Evolutionary conservation across 1,139 yeast genomes (phyloP), one percentile per base, ranked within the genome.

Genomic region (Hanseniaspora uvarum): DNA sequence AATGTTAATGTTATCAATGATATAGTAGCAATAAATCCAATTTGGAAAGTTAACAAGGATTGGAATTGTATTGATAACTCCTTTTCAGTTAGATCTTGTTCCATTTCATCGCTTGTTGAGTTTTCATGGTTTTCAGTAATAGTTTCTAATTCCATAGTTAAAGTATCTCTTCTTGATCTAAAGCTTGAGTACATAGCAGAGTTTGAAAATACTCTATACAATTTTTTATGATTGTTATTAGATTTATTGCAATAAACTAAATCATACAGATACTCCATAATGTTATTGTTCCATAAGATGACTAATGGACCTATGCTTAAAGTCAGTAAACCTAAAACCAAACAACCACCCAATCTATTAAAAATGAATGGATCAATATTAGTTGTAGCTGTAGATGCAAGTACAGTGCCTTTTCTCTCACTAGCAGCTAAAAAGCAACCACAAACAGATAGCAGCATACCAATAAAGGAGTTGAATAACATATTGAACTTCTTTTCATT

Each of bases 271-370:
- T 52, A 33, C 16, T 38, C 45, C 49, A 45, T 45, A 11, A 52
- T 38, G 5, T 19, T 16, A 16, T 31, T 49, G 44, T 44, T 48
- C 57, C 62, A 59, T 24, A 61, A 39, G 1, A 64, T 62, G 16
- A 62, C 60, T 37, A 60, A 60, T 21, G 66, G 66, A 7, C 66
- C 66, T 19, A 61, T 58, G 4, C 61, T 39, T 37, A 63, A 56
- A 16, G 63, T 57, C 39, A 64, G 60, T 16, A 64, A 48, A 4
- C 67, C 67, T 44, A 63, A 61, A 34, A 63, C 56, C 44, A 64
- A 57, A 18, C 63, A 59, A 16, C 65, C 64, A 49, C 62, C 63
- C 28, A 64, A 56, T 56, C 67, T 59, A 53, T 63, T 65, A 41
- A 64, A 64, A 23, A 64, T 57, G 47, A 62, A 64, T 8, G 66